Conservation (phyloP, 495 filamentous ascomycete genomes). For the Xylaria grammica region DNA sequence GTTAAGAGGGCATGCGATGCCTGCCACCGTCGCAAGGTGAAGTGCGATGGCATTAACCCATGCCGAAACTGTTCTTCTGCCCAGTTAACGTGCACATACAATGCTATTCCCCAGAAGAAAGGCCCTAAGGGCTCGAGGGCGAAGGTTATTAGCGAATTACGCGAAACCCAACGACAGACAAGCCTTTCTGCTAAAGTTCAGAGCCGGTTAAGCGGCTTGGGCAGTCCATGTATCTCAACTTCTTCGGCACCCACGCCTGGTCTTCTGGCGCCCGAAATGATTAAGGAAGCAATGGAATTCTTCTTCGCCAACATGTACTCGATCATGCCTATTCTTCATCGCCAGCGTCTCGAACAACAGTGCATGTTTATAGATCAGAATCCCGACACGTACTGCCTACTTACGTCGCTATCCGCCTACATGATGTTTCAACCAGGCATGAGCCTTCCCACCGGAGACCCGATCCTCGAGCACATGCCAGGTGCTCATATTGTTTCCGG, state of each 20-base stretch:
- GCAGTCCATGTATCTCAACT: slow-evolving; percentile 49
- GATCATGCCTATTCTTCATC: slow-evolving; percentile 80
- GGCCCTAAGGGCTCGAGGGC: slow-evolving; percentile 82
- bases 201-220: slow-evolving; percentile 49
- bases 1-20: slow-evolving; percentile 78
- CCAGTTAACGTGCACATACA: slow-evolving; percentile 76
- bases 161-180: slow-evolving; percentile 67
- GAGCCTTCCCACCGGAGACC: slow-evolving; percentile 58
- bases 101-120: slow-evolving; percentile 85
- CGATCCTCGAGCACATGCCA: slow-evolving; percentile 58
- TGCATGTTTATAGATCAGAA: slow-evolving; percentile 66
- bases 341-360: slow-evolving; percentile 68
- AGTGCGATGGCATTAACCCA: slow-evolving; percentile 73
- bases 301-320: slow-evolving; percentile 86
- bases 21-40: slow-evolving; percentile 84
- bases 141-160: slow-evolving; percentile 79
- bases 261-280: slow-evolving; percentile 63
- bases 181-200: slow-evolving; percentile 59
- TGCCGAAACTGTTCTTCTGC: slow-evolving; percentile 73
- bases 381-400: slow-evolving; percentile 77
- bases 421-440: slow-evolving; percentile 87
- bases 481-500: slow-evolving; percentile 60
- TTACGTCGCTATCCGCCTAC: slow-evolving; percentile 79
- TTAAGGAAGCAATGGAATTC: slow-evolving; percentile 76
- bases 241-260: slow-evolving; percentile 57